Percentiles rank a stretch among this genome's conserved stretches.
These are phyloP conservation scores for Lepidium didymum DNA, from an alignment of 345 rosid species.

Conservation along the genomic window DNA sequence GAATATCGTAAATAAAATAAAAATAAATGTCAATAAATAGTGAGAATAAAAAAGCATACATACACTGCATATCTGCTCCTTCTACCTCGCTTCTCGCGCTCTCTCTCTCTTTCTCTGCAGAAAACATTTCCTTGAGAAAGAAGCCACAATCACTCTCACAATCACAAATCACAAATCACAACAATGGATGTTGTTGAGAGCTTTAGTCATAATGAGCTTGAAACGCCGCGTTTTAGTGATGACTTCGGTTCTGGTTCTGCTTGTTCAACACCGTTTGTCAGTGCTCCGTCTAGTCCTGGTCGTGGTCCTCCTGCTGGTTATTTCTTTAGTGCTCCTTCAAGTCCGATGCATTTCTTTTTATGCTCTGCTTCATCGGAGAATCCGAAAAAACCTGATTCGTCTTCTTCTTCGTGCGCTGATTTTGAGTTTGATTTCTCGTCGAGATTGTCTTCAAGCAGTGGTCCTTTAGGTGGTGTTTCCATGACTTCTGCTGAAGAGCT, in stretches of 20 bases:
- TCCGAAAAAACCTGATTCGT: background rate
- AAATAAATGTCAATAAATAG: conserved; percentile 14
- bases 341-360: conserved; percentile 88
- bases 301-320: conserved; percentile 51
- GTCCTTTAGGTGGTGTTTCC: conserved; percentile 40
- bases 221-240: conserved; percentile 25
- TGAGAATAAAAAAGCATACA: conserved; percentile 20
- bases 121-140: conserved; percentile 21
- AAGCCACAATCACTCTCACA: conserved; percentile 15
- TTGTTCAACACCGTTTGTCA: conserved; percentile 94
- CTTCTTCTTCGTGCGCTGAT: conserved; percentile 34
- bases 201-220: conserved; percentile 6
- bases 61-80: conserved; percentile 18
- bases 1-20: too few species aligned
- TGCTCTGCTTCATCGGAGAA: conserved; percentile 24
- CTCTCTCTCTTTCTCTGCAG: conserved; percentile 5
- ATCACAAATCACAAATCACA: background rate
- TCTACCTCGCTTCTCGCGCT: conserved; percentile 30
- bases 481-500: conserved; percentile 96
- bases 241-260: conserved; percentile 24
- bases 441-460: conserved; percentile 35
- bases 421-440: conserved; percentile 90
- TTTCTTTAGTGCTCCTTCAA: conserved; percentile 87
- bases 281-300: conserved; percentile 96
- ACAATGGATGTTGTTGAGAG: conserved; percentile 17